These are phyloP conservation scores for Ephemerocybe angulata DNA, from an alignment of 768 basidiomycete genomes.

Conservation along the genomic window DNA sequence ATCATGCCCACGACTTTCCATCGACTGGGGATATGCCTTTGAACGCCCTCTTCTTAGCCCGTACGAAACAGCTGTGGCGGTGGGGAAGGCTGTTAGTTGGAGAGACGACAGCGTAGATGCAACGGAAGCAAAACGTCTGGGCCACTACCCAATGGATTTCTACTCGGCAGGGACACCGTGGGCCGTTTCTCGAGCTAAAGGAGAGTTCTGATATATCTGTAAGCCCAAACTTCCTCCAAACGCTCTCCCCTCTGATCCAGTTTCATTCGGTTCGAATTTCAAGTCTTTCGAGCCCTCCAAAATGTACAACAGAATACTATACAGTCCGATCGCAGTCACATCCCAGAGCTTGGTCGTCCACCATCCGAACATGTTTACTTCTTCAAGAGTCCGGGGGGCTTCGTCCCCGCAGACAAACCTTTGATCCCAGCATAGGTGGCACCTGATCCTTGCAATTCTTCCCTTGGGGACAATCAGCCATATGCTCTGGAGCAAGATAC, in stretches of 20 bases:
- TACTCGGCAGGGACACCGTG: slow-evolving; percentile 79
- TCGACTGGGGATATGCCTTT: slow-evolving; percentile 99
- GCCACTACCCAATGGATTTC: slow-evolving; percentile 94
- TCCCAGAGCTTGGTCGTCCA: too few species aligned
- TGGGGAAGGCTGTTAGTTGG: slow-evolving; percentile 71
- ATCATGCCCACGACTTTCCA: slow-evolving; percentile 91
- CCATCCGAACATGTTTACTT: too few species aligned
- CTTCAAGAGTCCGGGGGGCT: slow-evolving; percentile 65
- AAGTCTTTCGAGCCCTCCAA: too few species aligned
- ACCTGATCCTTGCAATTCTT: slow-evolving; percentile 61
- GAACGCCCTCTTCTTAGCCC: slow-evolving; percentile 83
- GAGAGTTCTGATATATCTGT: slow-evolving; percentile 38
- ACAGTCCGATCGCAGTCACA: too few species aligned
- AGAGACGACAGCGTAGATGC: slow-evolving; percentile 31
- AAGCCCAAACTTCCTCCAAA: too few species aligned
- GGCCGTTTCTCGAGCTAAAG: slow-evolving; percentile 63
- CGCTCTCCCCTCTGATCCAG: too few species aligned
- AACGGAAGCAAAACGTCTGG: slow-evolving; percentile 27
- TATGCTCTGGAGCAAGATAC: not conserved
- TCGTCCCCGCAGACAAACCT: slow-evolving; percentile 75
- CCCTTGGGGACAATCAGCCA: slow-evolving; percentile 14
- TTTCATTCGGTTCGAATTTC: too few species aligned
- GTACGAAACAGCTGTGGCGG: slow-evolving; percentile 87
- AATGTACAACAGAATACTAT: too few species aligned
- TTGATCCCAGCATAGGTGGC: slow-evolving; percentile 71